Conservation (phyloP, 176 grass and related monocot genomes). For the Aegilops sharonensis region DNA sequence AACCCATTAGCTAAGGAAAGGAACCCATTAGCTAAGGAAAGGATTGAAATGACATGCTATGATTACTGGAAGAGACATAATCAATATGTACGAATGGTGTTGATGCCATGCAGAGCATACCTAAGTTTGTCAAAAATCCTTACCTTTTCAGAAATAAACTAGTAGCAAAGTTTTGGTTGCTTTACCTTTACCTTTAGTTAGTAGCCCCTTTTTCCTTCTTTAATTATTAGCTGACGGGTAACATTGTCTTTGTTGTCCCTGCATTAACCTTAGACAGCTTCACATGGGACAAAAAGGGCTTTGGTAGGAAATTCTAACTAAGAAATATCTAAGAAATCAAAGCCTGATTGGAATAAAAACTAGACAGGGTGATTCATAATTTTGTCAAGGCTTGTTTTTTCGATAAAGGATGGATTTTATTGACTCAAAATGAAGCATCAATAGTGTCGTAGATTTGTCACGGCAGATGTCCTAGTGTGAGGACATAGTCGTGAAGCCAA, state of each 20-base stretch:
- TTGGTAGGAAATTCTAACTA: too few relatives aligned
- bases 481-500: too few relatives aligned
- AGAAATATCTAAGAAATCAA: too few relatives aligned
- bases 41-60: neutral
- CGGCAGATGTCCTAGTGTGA: too few relatives aligned
- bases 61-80: neutral
- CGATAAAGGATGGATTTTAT: too few relatives aligned
- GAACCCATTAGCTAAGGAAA: conserved; percentile 20
- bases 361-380: too few relatives aligned
- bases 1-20: conserved; percentile 13
- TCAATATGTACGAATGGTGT: neutral
- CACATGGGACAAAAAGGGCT: neutral
- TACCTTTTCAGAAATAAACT: conserved; percentile 20
- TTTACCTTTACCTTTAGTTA: conserved; percentile 56
- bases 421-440: too few relatives aligned
- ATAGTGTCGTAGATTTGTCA: too few relatives aligned
- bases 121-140: conserved; percentile 18
- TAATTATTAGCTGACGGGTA: conserved; percentile 33
- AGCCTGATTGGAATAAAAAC: too few relatives aligned
- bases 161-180: conserved; percentile 37
- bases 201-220: conserved; percentile 26
- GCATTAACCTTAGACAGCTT: neutral
- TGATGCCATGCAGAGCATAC: conserved; percentile 30
- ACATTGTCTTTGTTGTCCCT: conserved; percentile 8
- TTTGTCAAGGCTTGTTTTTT: too few relatives aligned